phyloP scores from a whole-genome alignment of 2,329 filamentous ascomycete species.

The Metarhizium anisopliae region DNA sequence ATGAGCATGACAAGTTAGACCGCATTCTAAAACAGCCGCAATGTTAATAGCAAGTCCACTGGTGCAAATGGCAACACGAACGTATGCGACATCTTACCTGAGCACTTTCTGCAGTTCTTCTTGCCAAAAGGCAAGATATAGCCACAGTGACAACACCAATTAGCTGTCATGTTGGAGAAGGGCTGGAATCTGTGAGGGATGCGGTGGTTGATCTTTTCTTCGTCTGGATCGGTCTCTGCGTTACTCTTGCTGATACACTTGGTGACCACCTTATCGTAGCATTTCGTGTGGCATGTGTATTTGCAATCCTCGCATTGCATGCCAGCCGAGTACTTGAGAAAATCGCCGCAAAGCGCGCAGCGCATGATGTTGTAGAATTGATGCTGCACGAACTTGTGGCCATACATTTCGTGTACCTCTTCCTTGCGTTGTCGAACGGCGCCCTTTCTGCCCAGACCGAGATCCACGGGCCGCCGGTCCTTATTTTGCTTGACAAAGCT shows the following conservation, averaged over 20 bases:
- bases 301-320: constrained; percentile 99
- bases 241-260: constrained; percentile 99
- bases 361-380: constrained; percentile 99
- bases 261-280: constrained; percentile 91
- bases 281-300: constrained; percentile 98
- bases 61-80: background rate
- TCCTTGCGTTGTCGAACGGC: constrained; percentile 97
- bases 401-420: constrained; percentile 96
- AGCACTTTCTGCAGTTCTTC: constrained; percentile 89
- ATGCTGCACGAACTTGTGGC: constrained; percentile 96
- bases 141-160: constrained; percentile 99
- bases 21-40: constrained; percentile 57
- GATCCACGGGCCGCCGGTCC: constrained; percentile 72
- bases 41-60: constrained; percentile 2
- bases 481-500: constrained; percentile 88
- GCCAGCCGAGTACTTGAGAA: constrained; percentile 94
- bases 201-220: constrained; percentile 98
- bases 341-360: constrained; percentile 93
- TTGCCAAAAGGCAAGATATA: constrained; percentile 91
- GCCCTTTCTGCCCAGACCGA: constrained; percentile 88
- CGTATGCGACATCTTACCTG: constrained; percentile 44
- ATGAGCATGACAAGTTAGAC: constrained; percentile 79
- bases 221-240: constrained; percentile 93
- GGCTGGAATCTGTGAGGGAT: constrained; percentile 95
- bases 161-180: constrained; percentile 96